These are phyloP conservation scores for Xanthoconium purpureum DNA, from an alignment of 768 basidiomycete species.

Conservation along the genomic window DNA sequence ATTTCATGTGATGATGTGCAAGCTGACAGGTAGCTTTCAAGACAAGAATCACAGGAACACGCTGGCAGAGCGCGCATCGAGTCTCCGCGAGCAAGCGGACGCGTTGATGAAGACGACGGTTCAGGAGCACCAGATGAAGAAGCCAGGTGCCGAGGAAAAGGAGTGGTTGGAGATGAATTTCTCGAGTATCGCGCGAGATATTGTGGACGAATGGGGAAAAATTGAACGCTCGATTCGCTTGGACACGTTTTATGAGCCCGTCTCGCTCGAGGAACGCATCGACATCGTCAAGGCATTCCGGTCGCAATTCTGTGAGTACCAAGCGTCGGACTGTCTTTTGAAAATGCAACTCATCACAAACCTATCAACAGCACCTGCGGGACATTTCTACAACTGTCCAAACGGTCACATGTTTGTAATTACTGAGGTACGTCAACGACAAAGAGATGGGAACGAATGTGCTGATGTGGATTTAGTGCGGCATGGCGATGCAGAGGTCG, in stretches of 20 bases:
- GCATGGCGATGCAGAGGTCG: slow-evolving; percentile 48
- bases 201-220: slow-evolving; percentile 46
- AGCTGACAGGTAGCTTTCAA: slow-evolving; percentile 14
- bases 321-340: too few relatives aligned
- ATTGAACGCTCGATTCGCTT: slow-evolving; percentile 38
- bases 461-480: slow-evolving; percentile 43
- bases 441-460: neutral
- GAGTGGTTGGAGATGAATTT: slow-evolving; percentile 48
- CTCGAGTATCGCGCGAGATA: slow-evolving; percentile 30
- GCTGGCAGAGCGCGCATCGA: slow-evolving; percentile 21
- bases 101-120: slow-evolving; percentile 3
- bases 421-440: slow-evolving; percentile 39
- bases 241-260: slow-evolving; percentile 48
- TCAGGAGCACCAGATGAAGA: slow-evolving; percentile 24
- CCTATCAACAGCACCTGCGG: slow-evolving; percentile 32
- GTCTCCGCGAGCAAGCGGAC: slow-evolving; percentile 7
- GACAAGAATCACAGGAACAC: slow-evolving; percentile 16
- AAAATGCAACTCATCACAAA: neutral
- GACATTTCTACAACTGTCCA: slow-evolving; percentile 49
- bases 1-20: slow-evolving; percentile 41
- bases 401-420: slow-evolving; percentile 67
- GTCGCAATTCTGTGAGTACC: slow-evolving; percentile 38
- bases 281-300: slow-evolving; percentile 47
- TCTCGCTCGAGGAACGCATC: slow-evolving; percentile 53
- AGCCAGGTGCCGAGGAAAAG: slow-evolving; percentile 15